phyloP scores from a whole-genome alignment of 768 basidiomycete genomes.

The Leccinum boreale region DNA sequence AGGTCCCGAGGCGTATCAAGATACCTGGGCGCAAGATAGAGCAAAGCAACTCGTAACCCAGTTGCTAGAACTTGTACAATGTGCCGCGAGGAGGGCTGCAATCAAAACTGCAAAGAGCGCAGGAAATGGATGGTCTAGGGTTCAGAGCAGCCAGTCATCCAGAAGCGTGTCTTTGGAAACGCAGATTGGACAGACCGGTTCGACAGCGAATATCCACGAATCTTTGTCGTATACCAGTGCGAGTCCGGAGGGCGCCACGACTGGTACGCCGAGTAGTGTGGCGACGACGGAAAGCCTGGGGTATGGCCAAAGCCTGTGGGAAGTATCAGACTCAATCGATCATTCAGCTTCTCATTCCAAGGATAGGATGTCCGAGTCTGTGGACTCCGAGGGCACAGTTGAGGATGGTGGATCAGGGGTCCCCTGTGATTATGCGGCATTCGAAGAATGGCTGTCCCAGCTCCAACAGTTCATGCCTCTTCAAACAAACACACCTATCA shows the following conservation, averaged over 20 bases:
- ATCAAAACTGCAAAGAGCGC: constrained; percentile 36
- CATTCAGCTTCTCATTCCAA: not conserved
- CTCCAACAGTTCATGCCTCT: constrained; percentile 42
- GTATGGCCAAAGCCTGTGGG: constrained; percentile 39
- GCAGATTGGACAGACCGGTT: not conserved
- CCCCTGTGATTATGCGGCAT: constrained; percentile 36
- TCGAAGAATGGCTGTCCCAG: constrained; percentile 52
- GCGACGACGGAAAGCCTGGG: constrained; percentile 25
- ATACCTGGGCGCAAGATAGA: constrained; percentile 64
- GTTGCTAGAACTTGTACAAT: constrained; percentile 56
- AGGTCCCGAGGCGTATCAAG: constrained; percentile 61
- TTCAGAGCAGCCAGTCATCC: constrained; percentile 33
- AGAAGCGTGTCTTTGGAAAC: constrained; percentile 22
- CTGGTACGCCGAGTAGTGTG: not conserved
- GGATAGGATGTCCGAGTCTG: constrained; percentile 4
- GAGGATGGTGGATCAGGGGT: constrained; percentile 6
- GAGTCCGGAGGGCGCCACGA: not conserved
- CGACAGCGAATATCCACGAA: not conserved
- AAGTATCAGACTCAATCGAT: constrained; percentile 18
- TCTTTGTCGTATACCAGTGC: not conserved
- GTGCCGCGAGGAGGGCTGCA: constrained; percentile 59
- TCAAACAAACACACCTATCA: constrained; percentile 4
- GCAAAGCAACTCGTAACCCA: constrained; percentile 60
- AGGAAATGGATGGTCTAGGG: constrained; percentile 28
- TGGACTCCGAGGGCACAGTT: constrained; percentile 7